These are phyloP conservation scores for Talaromyces nanjingensis DNA, from an alignment of 495 filamentous ascomycete species.

Conservation along the genomic window DNA sequence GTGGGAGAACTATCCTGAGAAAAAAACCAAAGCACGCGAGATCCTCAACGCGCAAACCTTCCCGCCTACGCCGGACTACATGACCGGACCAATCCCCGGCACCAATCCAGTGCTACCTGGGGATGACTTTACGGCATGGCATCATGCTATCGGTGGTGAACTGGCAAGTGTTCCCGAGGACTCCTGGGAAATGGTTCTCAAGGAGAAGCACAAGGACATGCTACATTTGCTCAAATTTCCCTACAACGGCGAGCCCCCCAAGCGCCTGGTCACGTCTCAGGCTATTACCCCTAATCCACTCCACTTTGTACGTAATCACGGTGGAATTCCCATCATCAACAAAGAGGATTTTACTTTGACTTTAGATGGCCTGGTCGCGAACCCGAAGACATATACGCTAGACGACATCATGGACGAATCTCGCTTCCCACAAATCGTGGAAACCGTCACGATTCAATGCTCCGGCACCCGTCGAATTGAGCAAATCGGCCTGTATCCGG, in stretches of 20 bases:
- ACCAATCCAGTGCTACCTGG: constrained; percentile 59
- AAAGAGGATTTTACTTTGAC: constrained; percentile 41
- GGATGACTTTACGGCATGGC: constrained; percentile 58
- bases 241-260: constrained; percentile 62
- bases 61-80: constrained; percentile 50
- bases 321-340: constrained; percentile 57
- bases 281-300: constrained; percentile 52
- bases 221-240: constrained; percentile 63
- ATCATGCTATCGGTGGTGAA: constrained; percentile 50
- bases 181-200: constrained; percentile 50
- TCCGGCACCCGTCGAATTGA: constrained; percentile 62
- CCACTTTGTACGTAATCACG: constrained; percentile 63
- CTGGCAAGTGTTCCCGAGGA: constrained; percentile 42
- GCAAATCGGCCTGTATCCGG: constrained; percentile 55
- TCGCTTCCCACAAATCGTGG: constrained; percentile 48
- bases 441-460: constrained; percentile 57
- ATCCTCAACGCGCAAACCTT: constrained; percentile 53
- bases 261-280: constrained; percentile 38
- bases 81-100: constrained; percentile 48
- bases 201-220: constrained; percentile 61
- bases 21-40: constrained; percentile 49
- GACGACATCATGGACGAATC: constrained; percentile 50
- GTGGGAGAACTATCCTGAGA: constrained; percentile 64
- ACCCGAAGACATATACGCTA: constrained; percentile 46
- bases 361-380: constrained; percentile 50